A percentile compares a stretch with the other conserved stretches of the same genome.
Conservation (phyloP, 2,329 filamentous ascomycete genomes). For the Colletotrichum chrysophilum region DNA sequence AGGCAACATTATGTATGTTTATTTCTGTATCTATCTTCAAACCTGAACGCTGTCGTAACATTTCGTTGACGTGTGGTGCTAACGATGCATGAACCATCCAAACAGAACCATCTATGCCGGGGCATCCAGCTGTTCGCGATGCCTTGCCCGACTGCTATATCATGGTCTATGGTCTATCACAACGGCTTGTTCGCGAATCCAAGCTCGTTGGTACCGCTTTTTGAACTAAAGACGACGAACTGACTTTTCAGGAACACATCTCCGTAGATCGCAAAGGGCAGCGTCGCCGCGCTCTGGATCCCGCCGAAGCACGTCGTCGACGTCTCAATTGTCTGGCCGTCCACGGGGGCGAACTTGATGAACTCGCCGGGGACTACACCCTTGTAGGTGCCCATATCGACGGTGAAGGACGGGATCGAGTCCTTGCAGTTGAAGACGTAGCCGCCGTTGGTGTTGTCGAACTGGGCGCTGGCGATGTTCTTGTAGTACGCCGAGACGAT, state of each 20-base stretch:
- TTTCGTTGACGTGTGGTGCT: not conserved
- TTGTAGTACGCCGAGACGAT: conserved; percentile 66
- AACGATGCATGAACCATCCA: not conserved
- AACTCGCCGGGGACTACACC: conserved; percentile 40
- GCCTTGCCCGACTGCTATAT: not conserved
- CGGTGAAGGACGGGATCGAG: conserved; percentile 48
- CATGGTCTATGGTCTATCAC: not conserved
- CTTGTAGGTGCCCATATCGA: conserved; percentile 37
- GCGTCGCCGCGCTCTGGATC: conserved; percentile 39
- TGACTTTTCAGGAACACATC: conserved; percentile 50
- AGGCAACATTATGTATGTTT: not conserved
- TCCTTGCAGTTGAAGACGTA: conserved; percentile 63
- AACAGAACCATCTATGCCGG: not conserved
- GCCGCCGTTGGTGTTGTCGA: conserved; percentile 53
- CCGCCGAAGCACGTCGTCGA: conserved; percentile 38
- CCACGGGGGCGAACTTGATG: conserved; percentile 39
- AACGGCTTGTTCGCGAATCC: conserved; percentile 44
- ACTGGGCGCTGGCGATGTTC: conserved; percentile 54
- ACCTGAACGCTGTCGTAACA: not conserved
- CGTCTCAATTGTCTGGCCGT: conserved; percentile 18
- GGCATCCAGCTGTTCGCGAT: not conserved
- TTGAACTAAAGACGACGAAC: conserved; percentile 41
- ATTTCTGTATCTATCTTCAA: not conserved
- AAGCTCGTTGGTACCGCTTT: conserved; percentile 33
- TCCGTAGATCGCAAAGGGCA: conserved; percentile 44